Percentiles rank a stretch among this genome's conserved stretches.
phyloP scores from a whole-genome alignment of 2,329 filamentous ascomycete genomes.

The Grosmannia huntii region DNA sequence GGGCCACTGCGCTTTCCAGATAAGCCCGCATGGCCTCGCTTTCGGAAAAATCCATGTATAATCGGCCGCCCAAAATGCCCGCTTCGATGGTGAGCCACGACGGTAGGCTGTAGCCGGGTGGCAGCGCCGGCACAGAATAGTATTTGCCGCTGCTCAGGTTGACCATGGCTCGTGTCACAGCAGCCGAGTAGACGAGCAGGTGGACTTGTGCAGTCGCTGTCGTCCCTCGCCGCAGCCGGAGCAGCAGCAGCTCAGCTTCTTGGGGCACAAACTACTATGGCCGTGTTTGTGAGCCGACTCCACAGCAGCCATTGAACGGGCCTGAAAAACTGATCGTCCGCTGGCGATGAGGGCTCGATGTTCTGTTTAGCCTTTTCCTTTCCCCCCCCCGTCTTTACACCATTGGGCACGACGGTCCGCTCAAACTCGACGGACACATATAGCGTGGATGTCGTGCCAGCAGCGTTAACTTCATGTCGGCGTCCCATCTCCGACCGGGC shows the following conservation, averaged over 20 bases:
- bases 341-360: too few species aligned
- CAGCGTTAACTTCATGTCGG: conserved; percentile 3
- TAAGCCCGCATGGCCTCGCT: conserved; percentile 21
- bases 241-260: conserved; percentile 45
- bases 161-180: conserved; percentile 47
- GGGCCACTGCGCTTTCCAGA: conserved; percentile 14
- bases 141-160: conserved; percentile 40
- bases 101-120: conserved; percentile 27
- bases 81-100: conserved; percentile 45
- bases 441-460: conserved; percentile 12
- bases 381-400: conserved; percentile 6
- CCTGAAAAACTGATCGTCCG: conserved; percentile 12
- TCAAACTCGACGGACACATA: conserved; percentile 34
- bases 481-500: not conserved
- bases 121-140: conserved; percentile 36
- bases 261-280: conserved; percentile 48
- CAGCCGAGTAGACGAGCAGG: conserved; percentile 41
- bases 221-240: conserved; percentile 20
- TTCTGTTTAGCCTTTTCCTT: not conserved
- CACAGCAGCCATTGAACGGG: conserved; percentile 51
- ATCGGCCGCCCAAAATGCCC: conserved; percentile 44
- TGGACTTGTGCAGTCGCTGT: conserved; percentile 8
- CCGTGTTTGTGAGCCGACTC: conserved; percentile 31
- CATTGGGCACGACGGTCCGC: conserved; percentile 23
- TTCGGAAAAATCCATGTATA: conserved; percentile 45